Conservation (phyloP, 2,329 filamentous ascomycete species). For the Penicillium sp. region DNA sequence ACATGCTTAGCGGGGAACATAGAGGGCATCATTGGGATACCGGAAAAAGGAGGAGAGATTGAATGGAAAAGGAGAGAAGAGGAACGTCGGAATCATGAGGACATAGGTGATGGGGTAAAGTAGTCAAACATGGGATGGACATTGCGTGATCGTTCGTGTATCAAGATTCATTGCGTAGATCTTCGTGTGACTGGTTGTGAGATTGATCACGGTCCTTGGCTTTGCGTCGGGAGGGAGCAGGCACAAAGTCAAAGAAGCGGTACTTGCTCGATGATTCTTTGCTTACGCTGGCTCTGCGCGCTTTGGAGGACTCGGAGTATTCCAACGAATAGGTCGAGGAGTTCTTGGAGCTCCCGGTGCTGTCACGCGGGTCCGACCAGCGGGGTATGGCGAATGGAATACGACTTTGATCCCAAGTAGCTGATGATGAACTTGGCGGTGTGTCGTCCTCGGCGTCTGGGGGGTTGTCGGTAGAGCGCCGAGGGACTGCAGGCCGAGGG, state of each 20-base stretch:
- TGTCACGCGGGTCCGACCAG: slow-evolving; percentile 44
- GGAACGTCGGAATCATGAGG: slow-evolving; percentile 38
- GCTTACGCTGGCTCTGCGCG: slow-evolving; percentile 40
- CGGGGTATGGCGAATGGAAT: slow-evolving; percentile 44
- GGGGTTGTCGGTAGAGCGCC: slow-evolving; percentile 41
- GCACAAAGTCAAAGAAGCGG: slow-evolving; percentile 48
- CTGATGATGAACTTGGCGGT: slow-evolving; percentile 47
- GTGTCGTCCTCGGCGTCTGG: slow-evolving; percentile 47
- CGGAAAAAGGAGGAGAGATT: slow-evolving; percentile 11
- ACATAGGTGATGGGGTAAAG: slow-evolving; percentile 22
- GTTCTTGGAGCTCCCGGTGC: slow-evolving; percentile 49
- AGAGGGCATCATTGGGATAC: slow-evolving; percentile 6
- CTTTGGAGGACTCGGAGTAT: slow-evolving; percentile 38
- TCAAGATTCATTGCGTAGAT: slow-evolving; percentile 35
- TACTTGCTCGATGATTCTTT: slow-evolving; percentile 45
- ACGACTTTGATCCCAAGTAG: slow-evolving; percentile 45
- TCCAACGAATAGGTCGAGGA: slow-evolving; percentile 50
- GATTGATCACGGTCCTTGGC: slow-evolving; percentile 42
- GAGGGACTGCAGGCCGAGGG: slow-evolving; percentile 39
- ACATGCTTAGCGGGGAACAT: slow-evolving; percentile 36
- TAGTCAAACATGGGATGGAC: slow-evolving; percentile 24
- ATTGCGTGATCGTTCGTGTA: slow-evolving; percentile 20
- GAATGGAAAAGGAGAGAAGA: slow-evolving; percentile 18
- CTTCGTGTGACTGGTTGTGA: slow-evolving; percentile 37
- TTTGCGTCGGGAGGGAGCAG: slow-evolving; percentile 44